These are phyloP conservation scores for Penicillium turbatum DNA, from an alignment of 495 filamentous ascomycete genomes.

Conservation along the genomic window DNA sequence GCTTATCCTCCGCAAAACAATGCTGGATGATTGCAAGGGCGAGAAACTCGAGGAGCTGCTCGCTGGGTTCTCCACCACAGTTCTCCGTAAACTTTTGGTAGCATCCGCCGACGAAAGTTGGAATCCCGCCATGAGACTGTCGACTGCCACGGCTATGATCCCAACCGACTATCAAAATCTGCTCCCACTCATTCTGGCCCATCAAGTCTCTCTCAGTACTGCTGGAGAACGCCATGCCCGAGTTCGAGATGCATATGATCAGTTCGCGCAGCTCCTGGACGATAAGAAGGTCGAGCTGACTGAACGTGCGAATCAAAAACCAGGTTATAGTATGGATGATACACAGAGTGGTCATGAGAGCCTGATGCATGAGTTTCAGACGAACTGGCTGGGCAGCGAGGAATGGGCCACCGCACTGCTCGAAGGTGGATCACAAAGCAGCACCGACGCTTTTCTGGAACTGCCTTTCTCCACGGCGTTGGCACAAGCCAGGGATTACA, in stretches of 20 bases:
- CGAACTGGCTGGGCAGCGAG: slow-evolving; percentile 71
- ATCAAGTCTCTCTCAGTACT: slow-evolving; percentile 59
- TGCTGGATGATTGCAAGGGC: slow-evolving; percentile 88
- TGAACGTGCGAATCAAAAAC: slow-evolving; percentile 23
- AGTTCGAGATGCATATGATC: slow-evolving; percentile 49
- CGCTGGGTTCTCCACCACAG: slow-evolving; percentile 70
- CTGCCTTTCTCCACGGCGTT: slow-evolving; percentile 63
- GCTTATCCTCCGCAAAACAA: slow-evolving; percentile 74
- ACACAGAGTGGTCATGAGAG: slow-evolving; percentile 29
- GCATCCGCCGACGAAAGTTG: slow-evolving; percentile 33
- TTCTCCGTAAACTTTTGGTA: slow-evolving; percentile 64
- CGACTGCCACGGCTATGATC: slow-evolving; percentile 57
- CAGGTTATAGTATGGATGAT: slow-evolving; percentile 25
- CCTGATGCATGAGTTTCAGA: slow-evolving; percentile 49
- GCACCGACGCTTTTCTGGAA: slow-evolving; percentile 59
- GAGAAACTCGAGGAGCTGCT: slow-evolving; percentile 77
- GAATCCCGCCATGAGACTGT: slow-evolving; percentile 54
- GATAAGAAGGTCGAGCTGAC: slow-evolving; percentile 46
- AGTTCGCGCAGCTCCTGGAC: slow-evolving; percentile 58
- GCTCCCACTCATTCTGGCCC: slow-evolving; percentile 64
- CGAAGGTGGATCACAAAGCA: slow-evolving; percentile 55
- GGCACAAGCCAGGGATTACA: slow-evolving; percentile 53
- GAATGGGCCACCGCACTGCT: slow-evolving; percentile 65
- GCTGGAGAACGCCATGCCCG: slow-evolving; percentile 37
- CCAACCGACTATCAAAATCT: slow-evolving; percentile 56